A percentile compares a stretch with the other conserved stretches of the same genome.
These are phyloP conservation scores for Diversispora eburnea DNA, from an alignment of 192 early-diverging fungal genomes.

Conservation along the genomic window DNA sequence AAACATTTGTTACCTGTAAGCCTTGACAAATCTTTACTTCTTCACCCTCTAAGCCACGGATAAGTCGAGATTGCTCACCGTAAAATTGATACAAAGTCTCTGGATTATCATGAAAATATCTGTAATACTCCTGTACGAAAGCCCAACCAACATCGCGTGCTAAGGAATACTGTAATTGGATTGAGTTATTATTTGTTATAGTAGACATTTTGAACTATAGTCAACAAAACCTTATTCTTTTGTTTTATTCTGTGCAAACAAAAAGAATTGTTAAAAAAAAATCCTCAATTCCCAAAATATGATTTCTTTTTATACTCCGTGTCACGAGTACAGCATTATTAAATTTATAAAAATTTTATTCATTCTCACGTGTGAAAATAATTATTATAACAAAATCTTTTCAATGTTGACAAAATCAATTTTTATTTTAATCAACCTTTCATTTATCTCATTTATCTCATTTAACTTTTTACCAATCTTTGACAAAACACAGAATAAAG, in stretches of 20 bases:
- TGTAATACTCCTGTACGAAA: slow-evolving; percentile 92
- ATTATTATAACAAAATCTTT: no score
- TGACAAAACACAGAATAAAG: slow-evolving; percentile 68
- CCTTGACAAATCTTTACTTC: slow-evolving; percentile 58
- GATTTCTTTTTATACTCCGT: no score
- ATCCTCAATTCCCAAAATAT: no score
- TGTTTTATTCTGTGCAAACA: no score
- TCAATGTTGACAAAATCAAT: no score
- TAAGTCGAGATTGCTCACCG: slow-evolving; percentile 73
- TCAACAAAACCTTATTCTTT: neutral
- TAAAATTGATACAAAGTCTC: slow-evolving; percentile 75
- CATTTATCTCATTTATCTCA: no score
- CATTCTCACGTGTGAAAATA: no score
- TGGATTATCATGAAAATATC: slow-evolving; percentile 78
- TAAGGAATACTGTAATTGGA: neutral
- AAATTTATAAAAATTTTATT: no score
- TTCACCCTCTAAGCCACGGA: slow-evolving; percentile 80
- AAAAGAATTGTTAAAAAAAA: no score
- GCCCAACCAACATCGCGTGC: slow-evolving; percentile 77
- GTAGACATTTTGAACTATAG: neutral
- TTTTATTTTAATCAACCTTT: no score
- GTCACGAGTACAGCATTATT: no score
- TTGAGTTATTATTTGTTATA: neutral
- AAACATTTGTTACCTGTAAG: slow-evolving; percentile 48
- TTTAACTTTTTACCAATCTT: slow-evolving; percentile 33